A percentile compares a stretch with the other conserved stretches of the same genome.
Evolutionary conservation across 768 basidiomycete species (phyloP).

Genomic region (Phylloporus sp.): DNA sequence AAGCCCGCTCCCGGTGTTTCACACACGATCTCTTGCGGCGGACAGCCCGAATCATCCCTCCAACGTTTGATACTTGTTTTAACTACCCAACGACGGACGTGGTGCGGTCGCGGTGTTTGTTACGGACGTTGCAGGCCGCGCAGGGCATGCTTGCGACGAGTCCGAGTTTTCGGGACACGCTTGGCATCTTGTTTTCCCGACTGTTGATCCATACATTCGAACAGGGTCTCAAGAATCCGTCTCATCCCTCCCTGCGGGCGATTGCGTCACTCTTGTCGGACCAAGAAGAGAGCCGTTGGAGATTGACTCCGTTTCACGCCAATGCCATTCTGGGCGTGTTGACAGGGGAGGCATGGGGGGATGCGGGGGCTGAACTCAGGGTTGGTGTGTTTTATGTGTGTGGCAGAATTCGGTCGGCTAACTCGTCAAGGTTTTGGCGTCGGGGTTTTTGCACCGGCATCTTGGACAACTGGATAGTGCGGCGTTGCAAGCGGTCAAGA

Average conservation of each 20-base stretch:
- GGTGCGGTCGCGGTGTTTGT: conserved; percentile 38
- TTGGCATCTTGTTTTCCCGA: conserved; percentile 27
- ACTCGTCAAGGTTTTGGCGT: conserved; percentile 21
- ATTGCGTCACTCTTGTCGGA: conserved; percentile 21
- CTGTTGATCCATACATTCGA: conserved; percentile 39
- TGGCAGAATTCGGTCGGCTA: conserved; percentile 2
- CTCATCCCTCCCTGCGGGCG: conserved; percentile 11
- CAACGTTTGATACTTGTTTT: conserved; percentile 42
- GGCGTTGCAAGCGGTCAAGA: conserved; percentile 20
- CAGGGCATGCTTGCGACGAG: conserved; percentile 21
- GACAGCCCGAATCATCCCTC: conserved; percentile 36
- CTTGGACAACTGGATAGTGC: conserved; percentile 28
- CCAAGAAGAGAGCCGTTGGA: conserved; percentile 26
- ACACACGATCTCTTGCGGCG: conserved; percentile 45
- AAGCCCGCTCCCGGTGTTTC: conserved; percentile 46
- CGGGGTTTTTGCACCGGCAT: conserved; percentile 30
- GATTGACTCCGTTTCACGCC: conserved; percentile 30
- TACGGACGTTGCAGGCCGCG: conserved; percentile 37
- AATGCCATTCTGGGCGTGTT: conserved; percentile 37
- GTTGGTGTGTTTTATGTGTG: conserved; percentile 26
- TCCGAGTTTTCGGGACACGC: conserved; percentile 27
- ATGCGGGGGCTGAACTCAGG: conserved; percentile 26
- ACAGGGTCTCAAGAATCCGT: conserved; percentile 33
- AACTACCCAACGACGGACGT: conserved; percentile 32
- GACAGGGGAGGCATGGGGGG: conserved; percentile 38